phyloP scores from a whole-genome alignment of 2,329 filamentous ascomycete species.

The Plectosphaerella sp. region DNA sequence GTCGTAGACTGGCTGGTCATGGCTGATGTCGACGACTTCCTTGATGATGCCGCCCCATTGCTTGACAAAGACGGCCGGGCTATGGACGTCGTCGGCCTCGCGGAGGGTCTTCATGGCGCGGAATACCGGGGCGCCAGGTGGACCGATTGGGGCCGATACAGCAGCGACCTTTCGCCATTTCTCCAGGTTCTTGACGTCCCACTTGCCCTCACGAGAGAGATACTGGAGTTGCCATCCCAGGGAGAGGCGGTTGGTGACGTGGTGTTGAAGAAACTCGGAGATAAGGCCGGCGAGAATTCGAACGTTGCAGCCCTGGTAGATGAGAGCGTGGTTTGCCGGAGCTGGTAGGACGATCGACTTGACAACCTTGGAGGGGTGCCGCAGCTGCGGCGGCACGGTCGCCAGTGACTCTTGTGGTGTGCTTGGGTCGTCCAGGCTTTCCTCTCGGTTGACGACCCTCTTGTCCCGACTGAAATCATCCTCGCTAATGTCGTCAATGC shows the following conservation, averaged over 20 bases:
- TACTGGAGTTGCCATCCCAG: constrained; percentile 90
- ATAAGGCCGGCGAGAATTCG: constrained; percentile 77
- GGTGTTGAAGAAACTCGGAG: constrained; percentile 71
- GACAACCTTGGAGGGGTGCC: constrained; percentile 49
- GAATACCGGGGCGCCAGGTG: constrained; percentile 54
- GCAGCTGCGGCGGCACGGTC: constrained; percentile 40
- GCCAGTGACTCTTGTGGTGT: constrained; percentile 36
- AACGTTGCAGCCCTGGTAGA: constrained; percentile 73
- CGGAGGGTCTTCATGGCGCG: constrained; percentile 90
- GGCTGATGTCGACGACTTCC: constrained; percentile 84
- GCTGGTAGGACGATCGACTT: constrained; percentile 67
- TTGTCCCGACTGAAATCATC: constrained; percentile 28
- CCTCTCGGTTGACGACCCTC: constrained; percentile 21
- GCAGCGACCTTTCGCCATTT: constrained; percentile 83
- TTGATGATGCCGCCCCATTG: constrained; percentile 64
- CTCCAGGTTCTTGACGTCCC: constrained; percentile 93
- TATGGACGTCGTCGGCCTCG: constrained; percentile 81
- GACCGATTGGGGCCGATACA: constrained; percentile 72
- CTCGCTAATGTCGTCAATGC: constrained; percentile 31
- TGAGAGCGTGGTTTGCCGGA: constrained; percentile 77
- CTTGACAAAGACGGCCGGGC: constrained; percentile 65
- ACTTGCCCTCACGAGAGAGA: constrained; percentile 85
- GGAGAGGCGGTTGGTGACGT: constrained; percentile 73
- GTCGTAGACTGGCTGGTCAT: constrained; percentile 87
- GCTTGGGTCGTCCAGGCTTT: constrained; percentile 39